Base-by-base conservation (phyloP, 2,329 filamentous ascomycete genomes). In the Trichoderma koningii region DNA sequence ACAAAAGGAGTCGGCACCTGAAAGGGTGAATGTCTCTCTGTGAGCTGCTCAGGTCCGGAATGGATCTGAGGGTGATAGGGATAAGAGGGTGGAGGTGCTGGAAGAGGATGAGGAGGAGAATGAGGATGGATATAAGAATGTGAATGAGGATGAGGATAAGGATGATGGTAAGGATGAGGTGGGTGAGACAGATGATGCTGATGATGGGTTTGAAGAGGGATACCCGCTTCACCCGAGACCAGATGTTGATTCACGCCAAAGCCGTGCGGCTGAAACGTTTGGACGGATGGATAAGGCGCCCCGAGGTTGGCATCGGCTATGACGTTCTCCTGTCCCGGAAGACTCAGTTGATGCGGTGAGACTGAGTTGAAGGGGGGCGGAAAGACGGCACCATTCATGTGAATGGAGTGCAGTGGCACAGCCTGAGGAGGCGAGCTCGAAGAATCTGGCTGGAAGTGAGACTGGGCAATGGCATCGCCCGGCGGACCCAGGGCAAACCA, bases 371-470 rank as follows among this genome's bases (percentile, higher is more conserved):
- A 59, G 17, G 28, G 19, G 7, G 51, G 47, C 38, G 26, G 52
- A 56, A 50, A 50, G n/a, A 5, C 21, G 5, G 26, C 14, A 21
- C 41, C 14, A 41, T 38, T 45, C 26, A 21, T 26, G n/a, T 52
- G 15, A 30, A 41, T 51, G 21, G 34, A 59, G 23, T 23, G 48
- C 42, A 44, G 30, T 63, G 51, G 6, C 19, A 65, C 55, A 60
- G 63, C 17, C 48, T 60, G 63, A 9, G 57, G 34, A 21, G 23
- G 41, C 23, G 26, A 34, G 14, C 17, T 50, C 26, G 15, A n/a
- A 5, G 55, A 21, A 17, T 28, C 19, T 44, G 42, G 47, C 21
- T 48, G 65, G 17, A 55, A 55, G 19, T 34, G 65, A 60, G 63
- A 42, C 26, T 30, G 60, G 30, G 26, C 42, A n/a, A 19, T 41